phyloP scores from a whole-genome alignment of 192 early-diverging fungal species.

The Backusella luteola region DNA sequence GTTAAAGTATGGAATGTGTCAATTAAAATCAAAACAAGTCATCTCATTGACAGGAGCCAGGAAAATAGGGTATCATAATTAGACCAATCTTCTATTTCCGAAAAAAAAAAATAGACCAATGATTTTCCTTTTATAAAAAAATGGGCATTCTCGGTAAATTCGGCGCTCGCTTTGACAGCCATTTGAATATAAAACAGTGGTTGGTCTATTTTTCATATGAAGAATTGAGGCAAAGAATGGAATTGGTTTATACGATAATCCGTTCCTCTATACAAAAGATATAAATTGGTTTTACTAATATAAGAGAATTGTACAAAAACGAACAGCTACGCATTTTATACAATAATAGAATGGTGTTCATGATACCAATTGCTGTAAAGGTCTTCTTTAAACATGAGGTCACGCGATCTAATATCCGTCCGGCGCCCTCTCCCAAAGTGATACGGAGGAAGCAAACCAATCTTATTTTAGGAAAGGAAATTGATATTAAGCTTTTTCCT shows the following conservation, averaged over 20 bases:
- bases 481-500: not conserved
- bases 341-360: no score
- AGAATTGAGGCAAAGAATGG: not conserved
- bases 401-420: not conserved
- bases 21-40: no score
- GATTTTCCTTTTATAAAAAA: not conserved
- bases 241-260: no score
- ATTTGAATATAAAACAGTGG: not conserved
- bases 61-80: no score
- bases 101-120: no score
- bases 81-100: no score
- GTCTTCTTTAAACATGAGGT: not conserved
- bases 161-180: not conserved
- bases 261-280: not conserved
- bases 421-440: not conserved
- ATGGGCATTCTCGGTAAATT: not conserved
- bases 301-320: no score
- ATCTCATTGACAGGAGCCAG: no score
- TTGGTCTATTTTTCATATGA: not conserved
- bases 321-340: not conserved
- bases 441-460: not conserved
- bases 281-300: no score
- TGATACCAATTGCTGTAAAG: not conserved
- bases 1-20: no score
- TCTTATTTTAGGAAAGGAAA: not conserved